Evolutionary conservation across 164 flowering plant species (phyloP).

Genomic region (Piper longum): DNA sequence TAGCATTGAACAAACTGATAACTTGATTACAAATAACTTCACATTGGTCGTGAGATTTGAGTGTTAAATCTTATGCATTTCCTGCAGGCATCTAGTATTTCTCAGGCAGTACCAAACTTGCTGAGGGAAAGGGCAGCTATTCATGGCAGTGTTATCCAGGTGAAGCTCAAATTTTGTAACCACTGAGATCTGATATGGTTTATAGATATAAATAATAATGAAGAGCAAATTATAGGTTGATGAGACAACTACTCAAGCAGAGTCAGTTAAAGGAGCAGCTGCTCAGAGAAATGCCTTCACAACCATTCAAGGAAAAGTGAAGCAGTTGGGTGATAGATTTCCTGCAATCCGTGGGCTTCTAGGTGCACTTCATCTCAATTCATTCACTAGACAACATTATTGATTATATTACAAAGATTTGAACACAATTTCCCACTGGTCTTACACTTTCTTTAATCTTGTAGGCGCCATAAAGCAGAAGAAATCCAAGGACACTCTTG

Average conservation of each 20-base stretch:
- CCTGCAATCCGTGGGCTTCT: slow-evolving; percentile 72
- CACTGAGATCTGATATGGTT: neutral
- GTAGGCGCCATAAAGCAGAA: slow-evolving; percentile 67
- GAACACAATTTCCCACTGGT: neutral
- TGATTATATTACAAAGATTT: no score
- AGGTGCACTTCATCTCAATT: slow-evolving; percentile 25
- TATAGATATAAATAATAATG: neutral
- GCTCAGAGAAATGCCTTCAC: slow-evolving; percentile 61
- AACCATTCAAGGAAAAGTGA: slow-evolving; percentile 79
- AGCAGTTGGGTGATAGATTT: slow-evolving; percentile 55
- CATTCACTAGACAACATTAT: neutral
- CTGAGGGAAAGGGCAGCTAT: slow-evolving; percentile 84
- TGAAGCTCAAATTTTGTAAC: slow-evolving; percentile 19
- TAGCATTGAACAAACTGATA: neutral
- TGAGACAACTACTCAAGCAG: slow-evolving; percentile 80
- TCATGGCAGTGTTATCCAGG: slow-evolving; percentile 88
- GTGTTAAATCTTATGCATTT: slow-evolving; percentile 2
- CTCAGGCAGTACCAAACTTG: slow-evolving; percentile 67
- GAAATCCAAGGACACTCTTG: slow-evolving; percentile 64
- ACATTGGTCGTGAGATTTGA: no score
- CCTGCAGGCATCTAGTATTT: slow-evolving; percentile 71
- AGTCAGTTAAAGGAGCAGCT: slow-evolving; percentile 51
- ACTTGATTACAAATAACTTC: no score
- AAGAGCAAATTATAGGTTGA: slow-evolving; percentile 34
- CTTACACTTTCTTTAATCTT: neutral